Percentiles rank a stretch among this genome's conserved stretches.
Evolutionary conservation across 2,329 filamentous ascomycete genomes (phyloP).

Genomic region (Diaporthe capsici): DNA sequence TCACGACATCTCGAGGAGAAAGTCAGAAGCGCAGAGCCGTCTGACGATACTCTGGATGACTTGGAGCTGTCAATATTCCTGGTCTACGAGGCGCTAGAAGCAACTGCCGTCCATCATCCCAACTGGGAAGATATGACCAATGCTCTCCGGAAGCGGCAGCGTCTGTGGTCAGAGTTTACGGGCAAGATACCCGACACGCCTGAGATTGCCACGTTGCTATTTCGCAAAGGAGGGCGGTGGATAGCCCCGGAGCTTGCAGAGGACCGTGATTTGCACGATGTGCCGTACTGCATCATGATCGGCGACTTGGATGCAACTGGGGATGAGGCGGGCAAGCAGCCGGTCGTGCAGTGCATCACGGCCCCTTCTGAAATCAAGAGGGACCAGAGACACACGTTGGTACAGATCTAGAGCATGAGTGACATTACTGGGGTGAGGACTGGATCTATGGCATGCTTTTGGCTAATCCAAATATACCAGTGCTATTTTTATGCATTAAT

Average conservation of each 20-base stretch:
- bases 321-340: neutral
- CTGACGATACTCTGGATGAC: neutral
- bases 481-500: neutral
- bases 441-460: neutral
- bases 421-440: neutral
- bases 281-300: neutral
- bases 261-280: no score
- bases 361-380: neutral
- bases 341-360: neutral
- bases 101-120: neutral
- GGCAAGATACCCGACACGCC: conserved; percentile 1
- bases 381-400: neutral
- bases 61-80: neutral
- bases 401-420: neutral
- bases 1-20: neutral
- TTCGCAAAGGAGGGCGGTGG: neutral
- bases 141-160: neutral
- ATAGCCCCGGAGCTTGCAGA: neutral
- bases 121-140: neutral
- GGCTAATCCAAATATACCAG: no score
- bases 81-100: neutral
- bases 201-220: neutral
- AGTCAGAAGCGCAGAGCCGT: neutral
- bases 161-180: neutral
- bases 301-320: neutral